Evolutionary conservation across 2,329 filamentous ascomycete species (phyloP), one percentile per base, ranked within the genome.

Genomic region (Parastagonospora avenae): DNA sequence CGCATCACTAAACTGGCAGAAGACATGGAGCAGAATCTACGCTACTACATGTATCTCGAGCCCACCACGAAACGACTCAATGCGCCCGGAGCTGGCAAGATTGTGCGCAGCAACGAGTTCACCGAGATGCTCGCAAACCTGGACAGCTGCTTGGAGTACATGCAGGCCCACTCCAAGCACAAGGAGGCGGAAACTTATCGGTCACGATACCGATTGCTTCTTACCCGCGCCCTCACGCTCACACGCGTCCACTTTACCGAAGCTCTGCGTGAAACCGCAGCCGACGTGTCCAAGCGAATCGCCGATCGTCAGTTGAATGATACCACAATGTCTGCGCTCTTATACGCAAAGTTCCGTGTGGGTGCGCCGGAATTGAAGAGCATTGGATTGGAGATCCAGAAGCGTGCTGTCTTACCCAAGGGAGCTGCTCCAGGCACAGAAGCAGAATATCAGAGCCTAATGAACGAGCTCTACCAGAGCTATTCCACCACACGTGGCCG

Each of bases 21-120:
- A 60, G 88, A 92, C 51, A 88, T 99, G 49, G 88, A 90, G 24
- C 89, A 90, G 19, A 95, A 97, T 63, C 79, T 97, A n/a, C 87
- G 92, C 68, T 97, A 96, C 74, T 99, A 99, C 73, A 85, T 89
- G 15, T 97, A 96, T 68, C 82, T 99, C 5, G 94, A 99, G 58
- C 92, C 88, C 40, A 92, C 93, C 53, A 96, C 92, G 0, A 84
- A 92, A 48, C 85, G 92, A 11, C 84, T 99, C 50, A 97, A 97
- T 77, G 92, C 92, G 0, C 92, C 94, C 0, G 92, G 92, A 1
- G 92, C 93, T 15, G 87, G 90, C 42, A 91, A 88, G 50, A 81
- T 96, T 48, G 92, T 97, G 12, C 89, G 92, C 39, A 88, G 88
- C 49, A 86, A 88, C 43, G 89, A 90, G 38, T 97, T 97, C 67